Evolutionary conservation across 768 basidiomycete genomes (phyloP), one percentile per base, ranked within the genome.

Genomic region (Lactarius evosmus): DNA sequence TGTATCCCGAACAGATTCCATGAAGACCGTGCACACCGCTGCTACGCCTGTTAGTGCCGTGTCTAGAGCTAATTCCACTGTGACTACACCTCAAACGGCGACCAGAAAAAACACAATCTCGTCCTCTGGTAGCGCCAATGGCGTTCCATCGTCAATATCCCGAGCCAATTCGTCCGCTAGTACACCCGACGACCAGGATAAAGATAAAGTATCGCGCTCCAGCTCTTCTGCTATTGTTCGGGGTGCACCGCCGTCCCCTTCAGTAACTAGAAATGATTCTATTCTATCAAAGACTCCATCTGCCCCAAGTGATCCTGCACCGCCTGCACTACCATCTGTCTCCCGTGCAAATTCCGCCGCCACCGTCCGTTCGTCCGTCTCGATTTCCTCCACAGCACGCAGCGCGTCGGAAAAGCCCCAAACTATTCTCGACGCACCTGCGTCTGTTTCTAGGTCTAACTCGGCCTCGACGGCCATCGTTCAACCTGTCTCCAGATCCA

Each of bases 271-370:
- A 33, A 52, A 9, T 6, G 55, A 33, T 29, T 41, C 64, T 19
- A n/a, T 56, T 36, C 51, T 49, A 29, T 56, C 55, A 32, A 61
- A 50, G 49, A 32, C 5, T 8, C 36, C 58, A 25, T 65, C 63
- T 34, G 25, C 27, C 27, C 25, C 49, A 22, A 61, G 32, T 22
- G 36, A n/a, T 27, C 32, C 29, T 27, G 64, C 33, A 7, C 33
- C 59, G 34, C 36, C 36, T 22, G 38, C 54, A 9, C 22, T 38
- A 40, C 59, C 59, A 7, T 29, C 64, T 25, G 5, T 65, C 41
- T 65, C 64, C 27, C 64, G 64, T 38, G 12, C 64, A 16, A 65
- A 61, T 34, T 65, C 64, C 16, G 40, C 32, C 19, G 55, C 64
- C 25, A 65, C 64, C 29, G 40, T 51, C 19, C 64, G 64, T 33